phyloP scores from a whole-genome alignment of 139 green algal genomes.

The Micractinium sp. region DNA sequence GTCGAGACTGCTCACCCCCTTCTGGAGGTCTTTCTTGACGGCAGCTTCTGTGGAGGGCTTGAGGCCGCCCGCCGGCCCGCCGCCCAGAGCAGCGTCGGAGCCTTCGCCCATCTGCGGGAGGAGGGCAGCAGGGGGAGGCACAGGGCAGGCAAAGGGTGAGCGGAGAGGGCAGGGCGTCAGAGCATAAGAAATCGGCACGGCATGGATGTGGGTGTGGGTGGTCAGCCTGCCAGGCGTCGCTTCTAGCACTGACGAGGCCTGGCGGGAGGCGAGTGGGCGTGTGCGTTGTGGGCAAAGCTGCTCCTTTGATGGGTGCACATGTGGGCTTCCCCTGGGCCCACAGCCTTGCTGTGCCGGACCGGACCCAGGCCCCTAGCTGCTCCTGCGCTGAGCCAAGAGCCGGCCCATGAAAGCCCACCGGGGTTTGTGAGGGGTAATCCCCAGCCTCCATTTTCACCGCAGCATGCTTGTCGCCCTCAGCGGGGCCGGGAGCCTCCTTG shows the following conservation, averaged over 20 bases:
- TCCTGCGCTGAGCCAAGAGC: too few species aligned
- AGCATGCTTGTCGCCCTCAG: background rate
- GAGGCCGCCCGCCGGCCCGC: constrained; percentile 12
- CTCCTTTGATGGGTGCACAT: background rate
- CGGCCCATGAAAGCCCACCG: background rate
- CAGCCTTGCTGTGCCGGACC: too few species aligned
- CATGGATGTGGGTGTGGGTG: background rate
- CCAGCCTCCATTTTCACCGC: constrained; percentile 3
- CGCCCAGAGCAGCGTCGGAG: background rate
- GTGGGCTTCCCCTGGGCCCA: too few species aligned
- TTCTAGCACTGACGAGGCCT: background rate
- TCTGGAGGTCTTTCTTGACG: constrained; percentile 13
- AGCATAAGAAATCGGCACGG: too few species aligned
- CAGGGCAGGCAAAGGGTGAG: background rate
- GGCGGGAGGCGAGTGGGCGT: too few species aligned
- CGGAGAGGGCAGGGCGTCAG: background rate
- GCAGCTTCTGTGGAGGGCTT: constrained; percentile 16
- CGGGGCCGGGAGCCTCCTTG: background rate
- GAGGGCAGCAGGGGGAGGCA: background rate
- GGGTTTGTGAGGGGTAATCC: constrained; percentile 23
- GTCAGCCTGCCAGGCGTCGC: background rate
- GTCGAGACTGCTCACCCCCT: background rate
- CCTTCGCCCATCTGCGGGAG: constrained; percentile 18
- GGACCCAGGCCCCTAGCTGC: too few species aligned
- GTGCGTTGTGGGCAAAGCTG: background rate